Evolutionary conservation across 2,329 filamentous ascomycete species (phyloP).

Genomic region (Helotiales sp.): DNA sequence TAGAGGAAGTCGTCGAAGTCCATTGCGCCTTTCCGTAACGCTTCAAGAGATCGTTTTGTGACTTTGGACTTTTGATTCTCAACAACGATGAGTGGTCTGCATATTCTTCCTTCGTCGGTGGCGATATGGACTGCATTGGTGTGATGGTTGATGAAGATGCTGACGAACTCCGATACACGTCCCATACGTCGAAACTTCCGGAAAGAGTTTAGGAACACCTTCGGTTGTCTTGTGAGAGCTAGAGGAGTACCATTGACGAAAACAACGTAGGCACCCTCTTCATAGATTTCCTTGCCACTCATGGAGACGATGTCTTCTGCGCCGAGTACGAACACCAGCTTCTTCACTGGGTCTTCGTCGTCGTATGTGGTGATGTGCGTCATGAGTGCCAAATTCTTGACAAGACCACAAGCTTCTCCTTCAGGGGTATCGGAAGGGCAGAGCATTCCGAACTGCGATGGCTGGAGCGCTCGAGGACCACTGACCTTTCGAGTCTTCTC

Average conservation of each 20-base stretch:
- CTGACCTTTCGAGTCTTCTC: slow-evolving; percentile 98
- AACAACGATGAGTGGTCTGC: slow-evolving; percentile 92
- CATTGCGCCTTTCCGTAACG: slow-evolving; percentile 79
- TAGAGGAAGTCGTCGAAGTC: slow-evolving; percentile 94
- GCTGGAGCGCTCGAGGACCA: slow-evolving; percentile 91
- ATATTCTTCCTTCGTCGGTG: slow-evolving; percentile 95
- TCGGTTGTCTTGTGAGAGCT: slow-evolving; percentile 82
- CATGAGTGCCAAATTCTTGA: slow-evolving; percentile 98
- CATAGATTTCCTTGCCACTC: slow-evolving; percentile 84
- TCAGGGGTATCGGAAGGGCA: slow-evolving; percentile 97
- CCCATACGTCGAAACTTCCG: slow-evolving; percentile 85
- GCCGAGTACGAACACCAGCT: slow-evolving; percentile 83
- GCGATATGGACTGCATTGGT: slow-evolving; percentile 92
- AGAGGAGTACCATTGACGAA: slow-evolving; percentile 95
- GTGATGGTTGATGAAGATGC: slow-evolving; percentile 93
- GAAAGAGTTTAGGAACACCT: slow-evolving; percentile 82
- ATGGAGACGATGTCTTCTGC: slow-evolving; percentile 79
- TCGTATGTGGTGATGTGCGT: slow-evolving; percentile 98
- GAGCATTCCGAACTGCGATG: slow-evolving; percentile 97
- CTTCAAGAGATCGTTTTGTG: slow-evolving; percentile 73
- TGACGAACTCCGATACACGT: slow-evolving; percentile 92
- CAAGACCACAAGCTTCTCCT: slow-evolving; percentile 95
- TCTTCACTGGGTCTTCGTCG: slow-evolving; percentile 85
- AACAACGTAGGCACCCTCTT: slow-evolving; percentile 80
- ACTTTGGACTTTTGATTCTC: slow-evolving; percentile 84